phyloP scores from a whole-genome alignment of 306 rosid genomes.

The Trichosanthes truncata region DNA sequence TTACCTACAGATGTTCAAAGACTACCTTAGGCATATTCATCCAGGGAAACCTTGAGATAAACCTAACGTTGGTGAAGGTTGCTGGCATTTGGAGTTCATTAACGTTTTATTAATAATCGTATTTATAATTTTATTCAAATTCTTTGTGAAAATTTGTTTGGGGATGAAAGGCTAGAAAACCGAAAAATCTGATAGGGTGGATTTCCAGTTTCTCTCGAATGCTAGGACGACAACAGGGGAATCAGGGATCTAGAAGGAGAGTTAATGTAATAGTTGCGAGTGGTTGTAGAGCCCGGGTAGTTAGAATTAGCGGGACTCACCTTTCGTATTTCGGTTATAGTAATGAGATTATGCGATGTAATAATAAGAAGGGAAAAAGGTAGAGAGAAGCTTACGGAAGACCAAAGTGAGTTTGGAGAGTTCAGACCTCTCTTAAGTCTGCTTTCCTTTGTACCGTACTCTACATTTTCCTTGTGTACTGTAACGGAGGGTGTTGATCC shows the following conservation, averaged over 20 bases:
- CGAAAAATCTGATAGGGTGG: neutral
- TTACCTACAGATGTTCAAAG: neutral
- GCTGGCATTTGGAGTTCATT: neutral
- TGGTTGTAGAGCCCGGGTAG: neutral
- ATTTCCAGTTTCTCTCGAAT: neutral
- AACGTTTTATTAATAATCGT: neutral
- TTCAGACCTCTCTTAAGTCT: neutral
- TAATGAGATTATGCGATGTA: neutral
- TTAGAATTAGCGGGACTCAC: neutral
- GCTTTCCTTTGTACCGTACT: neutral
- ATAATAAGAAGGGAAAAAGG: neutral
- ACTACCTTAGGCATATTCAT: neutral
- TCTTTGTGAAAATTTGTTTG: too few relatives aligned
- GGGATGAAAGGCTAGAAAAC: neutral
- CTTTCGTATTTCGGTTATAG: neutral
- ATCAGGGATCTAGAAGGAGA: neutral
- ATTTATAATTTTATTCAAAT: neutral
- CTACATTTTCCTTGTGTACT: too few relatives aligned
- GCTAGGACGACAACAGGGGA: neutral
- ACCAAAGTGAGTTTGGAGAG: neutral
- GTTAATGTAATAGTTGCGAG: neutral
- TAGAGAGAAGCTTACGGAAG: neutral
- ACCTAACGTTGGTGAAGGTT: neutral
- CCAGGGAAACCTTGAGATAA: neutral
- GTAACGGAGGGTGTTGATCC: too few relatives aligned